A percentile compares a stretch with the other conserved stretches of the same genome.
Conservation (phyloP, 495 filamentous ascomycete species). For the Daldinia grandis region DNA sequence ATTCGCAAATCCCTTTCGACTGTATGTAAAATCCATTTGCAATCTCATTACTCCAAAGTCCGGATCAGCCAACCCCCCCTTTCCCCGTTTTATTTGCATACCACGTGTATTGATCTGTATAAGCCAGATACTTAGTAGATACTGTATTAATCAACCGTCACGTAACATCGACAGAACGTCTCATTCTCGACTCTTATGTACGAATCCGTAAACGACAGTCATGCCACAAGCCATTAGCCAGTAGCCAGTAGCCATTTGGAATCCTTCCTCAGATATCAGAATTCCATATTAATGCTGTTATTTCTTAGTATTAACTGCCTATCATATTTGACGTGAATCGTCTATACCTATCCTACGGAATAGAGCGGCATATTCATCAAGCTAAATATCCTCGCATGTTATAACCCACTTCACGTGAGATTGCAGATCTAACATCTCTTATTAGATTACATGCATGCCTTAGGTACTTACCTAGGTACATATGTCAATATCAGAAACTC, state of each 20-base stretch:
- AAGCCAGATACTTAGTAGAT: background rate
- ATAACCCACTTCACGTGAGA: background rate
- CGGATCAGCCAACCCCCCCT: background rate
- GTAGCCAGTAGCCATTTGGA: background rate
- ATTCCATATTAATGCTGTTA: background rate
- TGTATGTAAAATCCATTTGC: slow-evolving; percentile 1
- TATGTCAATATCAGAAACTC: background rate
- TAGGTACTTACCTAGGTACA: too few species aligned
- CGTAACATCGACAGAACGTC: background rate
- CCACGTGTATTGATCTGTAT: slow-evolving; percentile 11
- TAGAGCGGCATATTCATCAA: background rate
- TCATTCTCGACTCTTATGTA: background rate
- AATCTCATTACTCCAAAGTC: background rate
- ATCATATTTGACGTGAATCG: too few species aligned
- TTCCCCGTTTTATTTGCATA: slow-evolving; percentile 3
- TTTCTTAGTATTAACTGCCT: background rate
- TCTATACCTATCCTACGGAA: background rate
- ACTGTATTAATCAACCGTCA: background rate
- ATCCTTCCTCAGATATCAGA: background rate
- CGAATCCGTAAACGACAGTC: too few species aligned
- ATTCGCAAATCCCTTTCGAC: background rate
- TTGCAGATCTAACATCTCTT: background rate
- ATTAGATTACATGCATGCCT: background rate
- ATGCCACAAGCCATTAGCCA: background rate
- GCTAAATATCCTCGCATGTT: background rate